Conservation (phyloP, 1,284 basidiomycete species). For the Cryptococcus floricola region DNA sequence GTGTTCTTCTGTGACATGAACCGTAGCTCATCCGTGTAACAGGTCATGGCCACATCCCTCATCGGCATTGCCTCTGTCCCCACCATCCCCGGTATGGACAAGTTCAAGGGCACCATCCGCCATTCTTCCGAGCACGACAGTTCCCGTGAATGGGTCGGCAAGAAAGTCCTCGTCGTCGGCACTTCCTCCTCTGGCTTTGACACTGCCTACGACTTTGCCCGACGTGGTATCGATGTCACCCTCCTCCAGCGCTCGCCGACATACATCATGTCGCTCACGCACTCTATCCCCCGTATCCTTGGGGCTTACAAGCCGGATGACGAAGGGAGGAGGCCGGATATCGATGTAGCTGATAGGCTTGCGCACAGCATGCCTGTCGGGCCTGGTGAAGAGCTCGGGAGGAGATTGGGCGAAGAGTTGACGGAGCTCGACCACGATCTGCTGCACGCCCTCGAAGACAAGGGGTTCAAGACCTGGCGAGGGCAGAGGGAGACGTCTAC, state of each 20-base stretch:
- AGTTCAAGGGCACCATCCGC: slow-evolving; percentile 55
- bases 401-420: slow-evolving; percentile 19
- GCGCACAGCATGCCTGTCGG: slow-evolving; percentile 49
- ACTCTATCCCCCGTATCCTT: slow-evolving; percentile 47
- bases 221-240: slow-evolving; percentile 56
- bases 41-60: slow-evolving; percentile 35
- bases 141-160: slow-evolving; percentile 55
- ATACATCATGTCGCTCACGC: slow-evolving; percentile 56
- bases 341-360: slow-evolving; percentile 52
- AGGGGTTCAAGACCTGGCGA: slow-evolving; percentile 50
- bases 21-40: neutral
- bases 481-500: slow-evolving; percentile 24
- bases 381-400: slow-evolving; percentile 24
- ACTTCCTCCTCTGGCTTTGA: slow-evolving; percentile 58
- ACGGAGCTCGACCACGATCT: slow-evolving; percentile 47
- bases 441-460: slow-evolving; percentile 55
- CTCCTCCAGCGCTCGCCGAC: slow-evolving; percentile 62
- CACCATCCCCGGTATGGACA: slow-evolving; percentile 39
- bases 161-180: slow-evolving; percentile 61
- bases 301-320: slow-evolving; percentile 44
- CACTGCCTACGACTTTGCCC: slow-evolving; percentile 53
- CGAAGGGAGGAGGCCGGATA: slow-evolving; percentile 48
- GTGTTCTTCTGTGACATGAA: neutral
- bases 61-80: slow-evolving; percentile 22
- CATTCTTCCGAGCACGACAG: slow-evolving; percentile 57